Base-by-base conservation (phyloP, 73 alveolate species). In the Tetrahymena borealis region DNA sequence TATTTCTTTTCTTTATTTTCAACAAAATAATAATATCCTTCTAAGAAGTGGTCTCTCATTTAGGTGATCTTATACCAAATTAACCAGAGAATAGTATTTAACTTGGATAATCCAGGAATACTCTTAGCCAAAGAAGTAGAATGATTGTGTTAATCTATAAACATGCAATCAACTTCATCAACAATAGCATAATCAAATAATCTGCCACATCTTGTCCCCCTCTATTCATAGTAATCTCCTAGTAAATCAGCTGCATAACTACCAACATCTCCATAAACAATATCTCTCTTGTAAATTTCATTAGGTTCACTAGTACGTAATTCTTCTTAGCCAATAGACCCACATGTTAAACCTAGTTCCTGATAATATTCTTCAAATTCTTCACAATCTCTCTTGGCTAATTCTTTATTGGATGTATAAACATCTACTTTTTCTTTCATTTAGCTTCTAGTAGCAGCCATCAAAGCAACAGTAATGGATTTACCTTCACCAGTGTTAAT, bases 401-500 rank as follows among this genome's bases (percentile, higher is more conserved):
- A 90, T 3, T 93, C 95, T 10, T 93, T 40, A 38, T 98, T 95
- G 91, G 98, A 96, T 24, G 98, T 97, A 78, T 94, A 90, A 36
- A 96, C 96, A 93, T 97, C 98, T 39, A 97, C 97, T 91, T 94
- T 91, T 36, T 93, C 79, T 79, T 94, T 95, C 95, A 91, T 78
- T 42, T 96, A 60, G 15, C 97, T 92, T 85, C 92, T 90, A 85
- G 79, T 92, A 90, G 95, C 94, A 1, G 98, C 98, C 24, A 96
- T 91, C 79, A 95, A 91, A 91, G 95, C 95, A 33, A 96, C 93
- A 16, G 96, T 97, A 60, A 96, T 43, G 0, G 97, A 93, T 95
- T 96, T 97, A 33, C 99, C 99, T 95, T 97, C 99, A 60, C 98
- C 98, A 78, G 98, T 97, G 78, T 91, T 93, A 78, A 97, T 94